Base-by-base conservation (phyloP, 225 moss, liverwort and hornwort genomes). In the Thuidium tamariscinum region DNA sequence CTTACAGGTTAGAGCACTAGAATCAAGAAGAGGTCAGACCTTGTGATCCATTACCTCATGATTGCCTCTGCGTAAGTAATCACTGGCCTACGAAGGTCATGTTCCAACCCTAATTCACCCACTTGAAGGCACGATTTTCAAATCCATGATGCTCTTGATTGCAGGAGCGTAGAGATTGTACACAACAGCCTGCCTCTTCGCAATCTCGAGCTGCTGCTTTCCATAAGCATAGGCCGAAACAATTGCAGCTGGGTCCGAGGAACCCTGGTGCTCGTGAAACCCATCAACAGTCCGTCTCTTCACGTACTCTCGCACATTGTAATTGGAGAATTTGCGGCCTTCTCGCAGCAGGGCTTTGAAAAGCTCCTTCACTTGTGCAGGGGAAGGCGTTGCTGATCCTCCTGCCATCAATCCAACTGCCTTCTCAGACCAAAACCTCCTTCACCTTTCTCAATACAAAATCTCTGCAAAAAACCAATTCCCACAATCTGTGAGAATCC, bases 271-370 rank as follows among this genome's bases (percentile, higher is more conserved):
- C 62, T 94, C 91, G 61, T 84, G 92, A 90, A 96, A 98, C 20
- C 93, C 95, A 71, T 91, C 93, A 57, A 93, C 87, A 14, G 93
- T 92, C 76, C 98, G 91, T 86, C 98, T 87, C 91, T 95, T 95
- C 79, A 95, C 95, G 80, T 96, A 98, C 91, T 98, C 98, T 46
- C 96, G 95, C 83, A 98, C 92, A 85, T 98, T 98, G 79, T 98
- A 98, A 75, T 98, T 96, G 68, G 95, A 88, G 83, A 98, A 95
- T 76, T 95, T 96, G 19, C 93, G 92, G 16, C 76, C 95, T 73
- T 96, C 96, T 85, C 95, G 90, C 86, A 95, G 83, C 48, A 98
- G 81, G 56, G 94, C 89, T 80, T 84, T 95, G 85, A 91, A 94
- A 39, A 98, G 93, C 55, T 90, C 91, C 85, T 75, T 89, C 79